Percentiles rank a stretch among this genome's conserved stretches.
These are phyloP conservation scores for Penicillium fimorum DNA, from an alignment of 495 filamentous ascomycete species.

Conservation along the genomic window DNA sequence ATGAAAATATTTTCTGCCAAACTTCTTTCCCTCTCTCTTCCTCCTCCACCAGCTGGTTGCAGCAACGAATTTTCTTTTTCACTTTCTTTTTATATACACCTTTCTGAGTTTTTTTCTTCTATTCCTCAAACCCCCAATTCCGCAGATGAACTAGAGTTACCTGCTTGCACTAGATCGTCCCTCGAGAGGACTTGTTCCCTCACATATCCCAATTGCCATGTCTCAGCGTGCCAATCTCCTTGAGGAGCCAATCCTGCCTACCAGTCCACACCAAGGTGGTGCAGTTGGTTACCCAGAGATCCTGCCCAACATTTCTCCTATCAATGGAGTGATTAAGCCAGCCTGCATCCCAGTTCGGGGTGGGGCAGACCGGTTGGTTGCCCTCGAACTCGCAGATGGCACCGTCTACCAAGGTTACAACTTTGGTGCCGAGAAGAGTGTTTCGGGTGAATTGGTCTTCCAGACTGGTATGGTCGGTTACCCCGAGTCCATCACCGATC, in stretches of 20 bases:
- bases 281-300: constrained; percentile 37
- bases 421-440: constrained; percentile 89
- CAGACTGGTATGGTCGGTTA: constrained; percentile 99
- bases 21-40: constrained; percentile 8
- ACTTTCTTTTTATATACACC: neutral
- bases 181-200: constrained; percentile 47
- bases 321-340: constrained; percentile 50
- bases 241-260: constrained; percentile 35
- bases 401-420: constrained; percentile 86
- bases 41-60: constrained; percentile 13
- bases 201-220: constrained; percentile 32
- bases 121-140: constrained; percentile 23
- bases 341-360: constrained; percentile 41
- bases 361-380: constrained; percentile 59
- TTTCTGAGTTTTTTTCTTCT: constrained; percentile 2
- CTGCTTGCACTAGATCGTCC: constrained; percentile 37
- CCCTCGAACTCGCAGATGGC: constrained; percentile 88
- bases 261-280: constrained; percentile 39
- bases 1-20: constrained; percentile 16
- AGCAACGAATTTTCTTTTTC: neutral
- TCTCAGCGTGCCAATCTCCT: constrained; percentile 27
- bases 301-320: constrained; percentile 34
- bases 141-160: constrained; percentile 48
- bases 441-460: constrained; percentile 96
- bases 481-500: constrained; percentile 90